phyloP scores from a whole-genome alignment of 1,284 basidiomycete genomes.

The Marasmius tenuissimus region DNA sequence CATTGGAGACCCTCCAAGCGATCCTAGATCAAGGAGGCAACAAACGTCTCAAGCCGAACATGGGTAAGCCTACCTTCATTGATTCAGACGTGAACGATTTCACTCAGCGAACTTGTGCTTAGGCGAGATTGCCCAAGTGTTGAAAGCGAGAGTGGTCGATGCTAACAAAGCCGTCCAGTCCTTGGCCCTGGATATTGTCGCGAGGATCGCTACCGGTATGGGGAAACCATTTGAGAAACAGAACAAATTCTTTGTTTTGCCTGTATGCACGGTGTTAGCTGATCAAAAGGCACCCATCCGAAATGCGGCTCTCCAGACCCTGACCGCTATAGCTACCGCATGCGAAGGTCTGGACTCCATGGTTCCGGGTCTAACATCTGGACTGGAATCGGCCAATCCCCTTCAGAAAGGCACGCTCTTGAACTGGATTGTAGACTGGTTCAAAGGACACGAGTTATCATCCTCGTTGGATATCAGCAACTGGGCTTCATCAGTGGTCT shows the following conservation, averaged over 20 bases:
- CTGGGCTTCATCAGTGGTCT: conserved; percentile 73
- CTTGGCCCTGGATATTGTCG: conserved; percentile 88
- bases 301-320: conserved; percentile 72
- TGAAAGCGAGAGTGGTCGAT: conserved; percentile 90
- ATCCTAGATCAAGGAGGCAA: conserved; percentile 90
- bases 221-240: conserved; percentile 94
- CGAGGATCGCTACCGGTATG: conserved; percentile 91
- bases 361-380: conserved; percentile 75
- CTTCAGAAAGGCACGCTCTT: conserved; percentile 84
- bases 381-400: conserved; percentile 88
- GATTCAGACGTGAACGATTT: neutral
- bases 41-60: conserved; percentile 86
- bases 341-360: conserved; percentile 85
- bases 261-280: conserved; percentile 84
- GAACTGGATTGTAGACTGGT: conserved; percentile 83
- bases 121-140: conserved; percentile 89
- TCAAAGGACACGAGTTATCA: conserved; percentile 63
- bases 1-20: conserved; percentile 81
- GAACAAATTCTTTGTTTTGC: conserved; percentile 71
- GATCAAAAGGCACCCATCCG: conserved; percentile 94
- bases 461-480: conserved; percentile 71
- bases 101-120: neutral
- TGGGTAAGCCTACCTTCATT: conserved; percentile 59
- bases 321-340: conserved; percentile 84
- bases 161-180: conserved; percentile 94